Evolutionary conservation across 306 rosid genomes (phyloP), one percentile per base, ranked within the genome.

Genomic region (Mimosa pudica): DNA sequence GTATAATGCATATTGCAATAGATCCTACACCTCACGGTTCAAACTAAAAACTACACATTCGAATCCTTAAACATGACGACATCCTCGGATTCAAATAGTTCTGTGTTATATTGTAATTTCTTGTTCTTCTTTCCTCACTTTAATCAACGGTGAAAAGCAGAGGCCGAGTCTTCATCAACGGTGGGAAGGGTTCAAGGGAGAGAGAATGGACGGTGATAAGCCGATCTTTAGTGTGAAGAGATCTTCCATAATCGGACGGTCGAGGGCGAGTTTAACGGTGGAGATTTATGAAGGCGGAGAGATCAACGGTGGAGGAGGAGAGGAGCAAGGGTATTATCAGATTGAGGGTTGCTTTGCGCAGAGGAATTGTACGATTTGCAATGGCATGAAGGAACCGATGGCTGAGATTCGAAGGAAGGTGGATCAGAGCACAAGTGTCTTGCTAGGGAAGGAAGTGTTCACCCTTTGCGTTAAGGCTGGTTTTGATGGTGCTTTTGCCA

Each of bases 391-490:
- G 80, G 87, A 83, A 82, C 2, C 84, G 17, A 79, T 92, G 92
- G 98, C 92, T 35, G 98, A 95, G 98, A 90, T 95, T 69, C 83
- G 79, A 83, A 96, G 98, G 33, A 95, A 95, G 44, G 98, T 91
- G 81, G 98, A 95, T 84, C 85, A 87, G 70, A 84, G 96, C 8
- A 95, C 98, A 0, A 73, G 88, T 24, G 96, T 95, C 65, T 80
- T 89, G 92, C 98, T 95, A 45, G 98, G 93, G 4, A 95, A 89
- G 70, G 97, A 92, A 87, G 98, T 92, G 4, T 91, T 95, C 92
- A 86, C 90, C 70, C 92, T 95, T 51, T 79, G 82, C 51, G 71
- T 95, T n/a, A 89, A 87, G 83, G 90, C 94, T 5, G 98, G 92
- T 7, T 92, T 95, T 42, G 98, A 95, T 81, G 96, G 80, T 2